phyloP scores from a whole-genome alignment of 768 basidiomycete genomes.

The Russula ochroleuca region DNA sequence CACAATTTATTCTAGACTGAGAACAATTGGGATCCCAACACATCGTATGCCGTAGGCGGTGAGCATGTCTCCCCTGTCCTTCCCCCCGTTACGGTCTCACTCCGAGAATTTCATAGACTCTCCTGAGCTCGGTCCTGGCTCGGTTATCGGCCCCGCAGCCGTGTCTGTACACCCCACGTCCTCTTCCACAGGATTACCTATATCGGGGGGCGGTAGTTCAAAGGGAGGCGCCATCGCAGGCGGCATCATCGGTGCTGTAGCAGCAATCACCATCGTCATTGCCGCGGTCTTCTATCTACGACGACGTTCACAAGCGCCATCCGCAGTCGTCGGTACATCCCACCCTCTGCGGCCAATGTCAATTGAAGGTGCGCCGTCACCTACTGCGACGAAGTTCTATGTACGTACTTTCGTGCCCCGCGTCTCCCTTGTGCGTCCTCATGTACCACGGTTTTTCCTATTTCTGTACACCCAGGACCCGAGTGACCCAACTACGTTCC shows the following conservation, averaged over 20 bases:
- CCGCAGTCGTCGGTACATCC: not conserved
- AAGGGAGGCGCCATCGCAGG: not conserved
- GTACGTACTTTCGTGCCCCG: not conserved
- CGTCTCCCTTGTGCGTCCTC: not conserved
- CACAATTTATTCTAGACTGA: not conserved
- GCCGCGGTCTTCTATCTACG: not conserved
- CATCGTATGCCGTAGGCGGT: not conserved
- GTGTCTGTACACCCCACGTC: not conserved
- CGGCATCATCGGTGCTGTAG: not conserved
- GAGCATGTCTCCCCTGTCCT: not conserved
- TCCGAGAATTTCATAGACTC: not conserved
- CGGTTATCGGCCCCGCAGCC: not conserved
- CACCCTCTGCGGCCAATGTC: not conserved
- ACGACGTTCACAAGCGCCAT: not conserved
- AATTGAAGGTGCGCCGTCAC: not conserved
- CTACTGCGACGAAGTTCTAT: too few species aligned
- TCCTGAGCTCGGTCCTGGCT: not conserved
- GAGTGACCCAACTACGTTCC: not conserved
- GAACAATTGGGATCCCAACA: not conserved
- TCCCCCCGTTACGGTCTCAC: not conserved
- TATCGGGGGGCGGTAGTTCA: not conserved
- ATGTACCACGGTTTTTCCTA: not conserved
- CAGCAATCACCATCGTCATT: not conserved
- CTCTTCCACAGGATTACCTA: not conserved
- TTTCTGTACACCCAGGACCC: not conserved